These are phyloP conservation scores for Erythrophleum fordii DNA, from an alignment of 306 rosid genomes.

Conservation along the genomic window DNA sequence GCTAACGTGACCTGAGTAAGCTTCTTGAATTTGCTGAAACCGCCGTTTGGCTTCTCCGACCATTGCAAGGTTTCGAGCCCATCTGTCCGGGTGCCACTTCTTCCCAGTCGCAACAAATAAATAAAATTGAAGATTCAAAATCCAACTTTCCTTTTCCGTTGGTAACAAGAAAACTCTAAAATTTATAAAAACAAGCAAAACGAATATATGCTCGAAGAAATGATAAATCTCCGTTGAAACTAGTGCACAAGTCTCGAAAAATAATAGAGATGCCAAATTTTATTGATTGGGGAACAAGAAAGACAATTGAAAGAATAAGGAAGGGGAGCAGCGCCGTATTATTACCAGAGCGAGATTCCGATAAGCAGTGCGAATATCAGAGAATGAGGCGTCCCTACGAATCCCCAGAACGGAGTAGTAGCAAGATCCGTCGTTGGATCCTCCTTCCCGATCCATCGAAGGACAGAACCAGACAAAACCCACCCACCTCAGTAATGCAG, in stretches of 20 bases:
- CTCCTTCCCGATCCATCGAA: slow-evolving; percentile 82
- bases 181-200: background rate
- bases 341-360: slow-evolving; percentile 89
- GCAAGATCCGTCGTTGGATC: slow-evolving; percentile 80
- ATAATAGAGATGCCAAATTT: background rate
- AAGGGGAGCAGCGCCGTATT: background rate
- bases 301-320: background rate
- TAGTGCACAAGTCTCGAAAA: background rate
- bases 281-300: background rate
- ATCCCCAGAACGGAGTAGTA: slow-evolving; percentile 87
- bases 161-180: background rate
- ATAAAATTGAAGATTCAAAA: background rate
- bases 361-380: slow-evolving; percentile 87
- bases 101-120: slow-evolving; percentile 16
- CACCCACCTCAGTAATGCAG: background rate
- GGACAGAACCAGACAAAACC: background rate
- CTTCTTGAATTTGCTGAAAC: slow-evolving; percentile 95
- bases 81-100: slow-evolving; percentile 97
- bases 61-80: slow-evolving; percentile 57
- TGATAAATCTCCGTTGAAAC: background rate
- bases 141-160: background rate
- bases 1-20: slow-evolving; percentile 67
- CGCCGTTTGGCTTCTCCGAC: slow-evolving; percentile 84
- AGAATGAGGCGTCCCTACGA: slow-evolving; percentile 81
- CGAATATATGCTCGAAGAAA: background rate